phyloP scores from a whole-genome alignment of 768 basidiomycete species.

The Brasilioporus rufonigricans region DNA sequence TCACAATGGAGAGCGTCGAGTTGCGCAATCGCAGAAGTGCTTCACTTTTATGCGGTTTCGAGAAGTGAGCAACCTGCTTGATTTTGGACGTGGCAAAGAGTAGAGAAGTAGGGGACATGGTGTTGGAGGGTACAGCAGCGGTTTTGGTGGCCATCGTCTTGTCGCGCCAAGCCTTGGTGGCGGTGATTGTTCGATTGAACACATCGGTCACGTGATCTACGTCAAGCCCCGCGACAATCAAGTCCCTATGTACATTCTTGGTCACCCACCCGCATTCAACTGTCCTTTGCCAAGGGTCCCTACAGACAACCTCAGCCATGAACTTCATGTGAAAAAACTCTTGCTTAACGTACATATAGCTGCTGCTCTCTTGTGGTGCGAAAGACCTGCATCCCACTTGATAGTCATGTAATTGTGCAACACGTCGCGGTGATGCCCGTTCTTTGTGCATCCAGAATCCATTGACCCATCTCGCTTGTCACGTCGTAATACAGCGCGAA shows the following conservation, averaged over 20 bases:
- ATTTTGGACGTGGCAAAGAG: conserved; percentile 25
- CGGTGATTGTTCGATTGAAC: background rate
- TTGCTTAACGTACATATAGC: too few relatives aligned
- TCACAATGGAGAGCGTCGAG: conserved; percentile 33
- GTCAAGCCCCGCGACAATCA: too few relatives aligned
- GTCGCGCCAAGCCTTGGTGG: too few relatives aligned
- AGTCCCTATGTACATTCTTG: too few relatives aligned
- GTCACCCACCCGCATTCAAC: too few relatives aligned
- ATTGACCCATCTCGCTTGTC: background rate
- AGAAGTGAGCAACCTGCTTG: conserved; percentile 20
- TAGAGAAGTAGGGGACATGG: conserved; percentile 21
- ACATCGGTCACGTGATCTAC: background rate
- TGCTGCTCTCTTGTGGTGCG: too few relatives aligned
- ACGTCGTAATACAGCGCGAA: background rate
- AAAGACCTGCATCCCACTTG: too few relatives aligned
- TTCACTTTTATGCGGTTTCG: conserved; percentile 37
- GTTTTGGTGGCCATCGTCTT: conserved; percentile 14
- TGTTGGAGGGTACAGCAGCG: background rate
- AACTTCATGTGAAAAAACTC: too few relatives aligned
- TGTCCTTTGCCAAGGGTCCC: too few relatives aligned
- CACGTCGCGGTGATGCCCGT: background rate
- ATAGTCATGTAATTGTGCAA: background rate
- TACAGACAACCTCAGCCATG: too few relatives aligned
- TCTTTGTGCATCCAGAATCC: background rate
- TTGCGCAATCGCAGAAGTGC: conserved; percentile 40